A percentile compares a stretch with the other conserved stretches of the same genome.
phyloP scores from a whole-genome alignment of 768 basidiomycete species.

The Rhizopogon rudus region DNA sequence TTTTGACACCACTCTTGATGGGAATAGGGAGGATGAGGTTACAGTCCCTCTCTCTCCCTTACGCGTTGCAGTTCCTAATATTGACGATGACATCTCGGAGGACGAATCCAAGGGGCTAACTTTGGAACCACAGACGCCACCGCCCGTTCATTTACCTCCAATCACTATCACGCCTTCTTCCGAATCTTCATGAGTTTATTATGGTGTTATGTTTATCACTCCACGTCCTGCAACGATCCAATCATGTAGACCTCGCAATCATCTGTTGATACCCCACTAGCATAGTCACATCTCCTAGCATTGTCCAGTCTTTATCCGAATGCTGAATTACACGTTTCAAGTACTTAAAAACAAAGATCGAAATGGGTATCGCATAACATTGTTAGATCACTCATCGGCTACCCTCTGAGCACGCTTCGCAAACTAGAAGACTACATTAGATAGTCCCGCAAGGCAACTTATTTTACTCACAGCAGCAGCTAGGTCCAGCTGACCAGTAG shows the following conservation, averaged over 20 bases:
- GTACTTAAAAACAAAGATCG: not conserved
- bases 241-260: slow-evolving; percentile 19
- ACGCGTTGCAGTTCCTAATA: slow-evolving; percentile 16
- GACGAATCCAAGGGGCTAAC: slow-evolving; percentile 26
- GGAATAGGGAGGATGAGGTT: slow-evolving; percentile 17
- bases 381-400: slow-evolving; percentile 36
- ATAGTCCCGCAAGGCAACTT: not conserved
- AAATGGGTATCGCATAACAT: not conserved
- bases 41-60: slow-evolving; percentile 9
- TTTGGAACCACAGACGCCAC: slow-evolving; percentile 11
- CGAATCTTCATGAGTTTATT: slow-evolving; percentile 7
- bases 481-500: slow-evolving; percentile 68
- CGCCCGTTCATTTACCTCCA: slow-evolving; percentile 27
- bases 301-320: slow-evolving; percentile 11
- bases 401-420: slow-evolving; percentile 73
- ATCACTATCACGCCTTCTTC: slow-evolving; percentile 39
- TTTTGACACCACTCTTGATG: slow-evolving; percentile 6
- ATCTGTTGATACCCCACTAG: slow-evolving; percentile 23
- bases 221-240: slow-evolving; percentile 7
- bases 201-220: slow-evolving; percentile 10
- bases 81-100: slow-evolving; percentile 8
- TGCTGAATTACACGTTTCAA: not conserved
- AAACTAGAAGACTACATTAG: slow-evolving; percentile 38
- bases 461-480: slow-evolving; percentile 66
- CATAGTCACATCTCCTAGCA: slow-evolving; percentile 4